A percentile compares a stretch with the other conserved stretches of the same genome.
Evolutionary conservation across 352 stramenopile species (phyloP).

Genomic region (Phytophthora colocasiae): DNA sequence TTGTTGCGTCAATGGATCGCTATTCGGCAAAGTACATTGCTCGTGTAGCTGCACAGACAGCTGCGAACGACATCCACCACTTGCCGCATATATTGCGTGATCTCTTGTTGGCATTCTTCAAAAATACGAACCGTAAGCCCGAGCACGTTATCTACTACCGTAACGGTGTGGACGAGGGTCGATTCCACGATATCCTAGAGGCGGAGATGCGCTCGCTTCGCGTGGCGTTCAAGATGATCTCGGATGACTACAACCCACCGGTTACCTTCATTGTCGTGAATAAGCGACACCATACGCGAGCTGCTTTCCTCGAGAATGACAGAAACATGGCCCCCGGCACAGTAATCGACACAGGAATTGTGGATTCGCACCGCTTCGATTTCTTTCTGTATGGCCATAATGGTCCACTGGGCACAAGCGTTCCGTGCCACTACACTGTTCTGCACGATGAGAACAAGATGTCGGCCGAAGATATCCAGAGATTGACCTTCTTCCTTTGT

Average conservation of each 20-base stretch:
- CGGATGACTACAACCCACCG: constrained; percentile 51
- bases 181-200: constrained; percentile 79
- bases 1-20: constrained; percentile 78
- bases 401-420: not conserved
- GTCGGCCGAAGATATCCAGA: not conserved
- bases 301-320: not conserved
- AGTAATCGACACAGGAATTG: not conserved
- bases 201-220: constrained; percentile 82
- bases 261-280: not conserved
- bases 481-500: not conserved
- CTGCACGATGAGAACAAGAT: constrained; percentile 1
- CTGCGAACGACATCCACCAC: constrained; percentile 57
- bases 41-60: constrained; percentile 57
- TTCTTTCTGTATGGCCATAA: not conserved
- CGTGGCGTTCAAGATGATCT: constrained; percentile 63
- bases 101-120: constrained; percentile 78
- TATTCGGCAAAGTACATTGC: constrained; percentile 61
- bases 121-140: constrained; percentile 70
- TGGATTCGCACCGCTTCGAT: not conserved
- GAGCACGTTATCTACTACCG: constrained; percentile 88
- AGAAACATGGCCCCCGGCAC: not conserved
- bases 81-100: constrained; percentile 69
- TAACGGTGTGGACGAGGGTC: constrained; percentile 83
- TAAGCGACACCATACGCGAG: not conserved
- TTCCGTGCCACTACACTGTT: not conserved